Percentiles rank a stretch among this genome's conserved stretches.
phyloP scores from a whole-genome alignment of 2,329 filamentous ascomycete genomes.

The Biscogniauxia marginata region DNA sequence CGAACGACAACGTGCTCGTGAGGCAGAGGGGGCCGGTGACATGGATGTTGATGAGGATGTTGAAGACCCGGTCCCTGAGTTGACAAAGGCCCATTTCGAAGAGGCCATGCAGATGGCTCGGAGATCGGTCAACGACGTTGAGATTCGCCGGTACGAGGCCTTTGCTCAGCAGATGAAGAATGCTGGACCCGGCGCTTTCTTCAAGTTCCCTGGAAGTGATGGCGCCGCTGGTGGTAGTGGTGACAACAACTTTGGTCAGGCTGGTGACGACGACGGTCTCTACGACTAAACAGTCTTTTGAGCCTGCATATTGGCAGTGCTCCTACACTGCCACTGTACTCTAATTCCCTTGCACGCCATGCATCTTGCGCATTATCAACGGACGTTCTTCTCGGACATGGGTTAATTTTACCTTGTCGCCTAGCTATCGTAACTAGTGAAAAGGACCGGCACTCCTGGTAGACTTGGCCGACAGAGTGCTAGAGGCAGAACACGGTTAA shows the following conservation, averaged over 20 bases:
- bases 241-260: constrained; percentile 71
- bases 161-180: constrained; percentile 99
- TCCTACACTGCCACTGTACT: constrained; percentile 39
- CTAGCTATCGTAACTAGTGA: constrained; percentile 12
- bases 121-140: constrained; percentile 91
- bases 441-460: constrained; percentile 19
- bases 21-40: constrained; percentile 83
- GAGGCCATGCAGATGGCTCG: constrained; percentile 96
- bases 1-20: constrained; percentile 83
- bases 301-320: constrained; percentile 17
- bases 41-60: constrained; percentile 79
- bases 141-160: constrained; percentile 97
- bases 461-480: constrained; percentile 18
- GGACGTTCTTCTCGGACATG: constrained; percentile 1
- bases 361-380: constrained; percentile 34
- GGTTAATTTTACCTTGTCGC: background rate
- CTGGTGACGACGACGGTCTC: constrained; percentile 92
- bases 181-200: constrained; percentile 89
- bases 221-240: constrained; percentile 66
- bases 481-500: constrained; percentile 13
- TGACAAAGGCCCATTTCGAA: constrained; percentile 96
- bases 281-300: constrained; percentile 69
- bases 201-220: constrained; percentile 87
- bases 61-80: constrained; percentile 92
- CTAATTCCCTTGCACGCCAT: constrained; percentile 40